Base-by-base conservation (phyloP, 2,329 filamentous ascomycete genomes). In the Colletotrichum navitas region DNA sequence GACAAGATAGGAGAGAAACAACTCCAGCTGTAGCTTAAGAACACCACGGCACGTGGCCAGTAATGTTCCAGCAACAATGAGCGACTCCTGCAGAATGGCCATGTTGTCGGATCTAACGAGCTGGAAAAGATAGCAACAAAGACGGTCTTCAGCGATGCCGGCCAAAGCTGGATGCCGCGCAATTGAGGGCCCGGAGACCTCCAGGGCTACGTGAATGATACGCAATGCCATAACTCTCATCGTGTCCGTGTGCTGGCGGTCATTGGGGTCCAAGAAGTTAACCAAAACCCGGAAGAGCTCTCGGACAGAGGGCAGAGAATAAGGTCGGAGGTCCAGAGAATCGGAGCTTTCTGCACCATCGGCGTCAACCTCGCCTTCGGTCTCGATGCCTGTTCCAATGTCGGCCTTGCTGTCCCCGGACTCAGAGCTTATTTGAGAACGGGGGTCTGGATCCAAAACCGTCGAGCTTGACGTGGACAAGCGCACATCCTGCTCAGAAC, bases 221-320 rank as follows among this genome's bases (percentile, higher is more conserved):
- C 96, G 91, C 75, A 99, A 84, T 24, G 96, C 96, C 95, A 99
- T 99, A 51, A 99, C 94, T 76, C 95, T 90, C 92, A 98, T 96
- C 1, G 94, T 92, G 79, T 99, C 96, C 3, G 94, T 97, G 80
- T 98, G 94, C 76, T 95, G 93, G 63, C 90, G 91, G 81, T 98
- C 95, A 78, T 97, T 93, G 1, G 97, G 96, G 78, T 99, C 94
- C 34, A 99, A 84, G 21, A 99, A 91, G 80, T 97, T 95, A 55
- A 98, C 95, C 34, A 99, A 85, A 52, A 98, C 96, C 64, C 96
- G 88, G 79, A 99, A 97, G 0, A 99, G 88, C 80, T 99, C 97
- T 75, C 95, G 88, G 75, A 99, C 98, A 2, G 95, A 98, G 1
- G 95, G 94, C 39, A 99, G 83, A 18, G 95, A 97, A 80, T 99